A percentile compares a stretch with the other conserved stretches of the same genome.
Conservation (phyloP, 148 eudicot genomes). For the Camellia sinensis region DNA sequence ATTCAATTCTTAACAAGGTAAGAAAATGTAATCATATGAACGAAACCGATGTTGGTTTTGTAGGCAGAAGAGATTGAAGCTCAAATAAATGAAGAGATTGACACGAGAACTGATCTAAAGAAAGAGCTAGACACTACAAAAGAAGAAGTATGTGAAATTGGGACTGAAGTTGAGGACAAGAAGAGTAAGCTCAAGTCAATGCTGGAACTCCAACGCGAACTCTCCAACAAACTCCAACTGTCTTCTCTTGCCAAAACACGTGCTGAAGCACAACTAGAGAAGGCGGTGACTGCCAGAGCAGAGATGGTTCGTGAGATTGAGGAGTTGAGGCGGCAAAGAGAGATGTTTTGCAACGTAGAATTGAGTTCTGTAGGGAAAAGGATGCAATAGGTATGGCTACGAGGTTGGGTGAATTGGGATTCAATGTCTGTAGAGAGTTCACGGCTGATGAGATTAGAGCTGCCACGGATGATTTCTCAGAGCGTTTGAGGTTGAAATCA, state of each 20-base stretch:
- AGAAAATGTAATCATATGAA: neutral
- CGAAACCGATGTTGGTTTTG: neutral
- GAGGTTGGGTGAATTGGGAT: constrained; percentile 30
- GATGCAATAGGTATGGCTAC: constrained; percentile 64
- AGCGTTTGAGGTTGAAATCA: constrained; percentile 45
- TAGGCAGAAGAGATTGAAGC: constrained; percentile 61
- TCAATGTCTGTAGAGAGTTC: constrained; percentile 44
- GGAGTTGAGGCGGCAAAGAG: constrained; percentile 60
- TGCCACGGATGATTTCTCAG: constrained; percentile 61
- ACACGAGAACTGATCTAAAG: constrained; percentile 35
- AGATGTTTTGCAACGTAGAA: constrained; percentile 63
- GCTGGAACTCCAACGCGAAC: constrained; percentile 56
- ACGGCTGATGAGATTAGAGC: constrained; percentile 50
- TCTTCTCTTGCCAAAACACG: constrained; percentile 39
- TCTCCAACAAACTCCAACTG: constrained; percentile 51
- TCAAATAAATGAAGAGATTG: constrained; percentile 35
- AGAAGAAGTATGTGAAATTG: constrained; percentile 52
- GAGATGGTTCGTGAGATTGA: constrained; percentile 62
- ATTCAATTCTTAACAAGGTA: no score
- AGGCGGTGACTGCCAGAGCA: constrained; percentile 34
- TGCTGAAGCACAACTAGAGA: constrained; percentile 48
- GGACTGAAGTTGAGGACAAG: constrained; percentile 47
- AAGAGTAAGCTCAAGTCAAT: constrained; percentile 55
- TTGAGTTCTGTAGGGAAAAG: constrained; percentile 69
- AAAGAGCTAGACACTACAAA: constrained; percentile 44